Evolutionary conservation across 2,329 filamentous ascomycete species (phyloP), one percentile per base, ranked within the genome.

Genomic region (Fusarium sp.): DNA sequence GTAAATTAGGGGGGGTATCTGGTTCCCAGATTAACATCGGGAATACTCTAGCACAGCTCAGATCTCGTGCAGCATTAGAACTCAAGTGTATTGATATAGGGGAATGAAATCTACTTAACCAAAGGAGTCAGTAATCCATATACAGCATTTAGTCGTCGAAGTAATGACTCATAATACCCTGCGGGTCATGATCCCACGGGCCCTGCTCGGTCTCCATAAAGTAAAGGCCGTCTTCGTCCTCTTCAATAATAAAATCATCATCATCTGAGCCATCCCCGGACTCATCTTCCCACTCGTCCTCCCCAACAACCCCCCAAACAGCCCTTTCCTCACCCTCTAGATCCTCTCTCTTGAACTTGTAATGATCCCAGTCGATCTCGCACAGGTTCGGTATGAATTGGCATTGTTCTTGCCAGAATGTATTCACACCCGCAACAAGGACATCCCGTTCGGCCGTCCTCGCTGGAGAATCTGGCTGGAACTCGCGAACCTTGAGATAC

Each of bases 261-360:
- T 58, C 57, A 17, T 57, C 41, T 9, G 41, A 40, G 7, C 22
- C 57, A 6, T n/a, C 14, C 7, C 13, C 46, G 19, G 61, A 64
- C 4, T 67, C 64, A 15, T 67, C 65, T 23, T 68, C 65, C 65
- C 65, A 67, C 8, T 68, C 54, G 0, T 67, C 65, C 25, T 67
- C 65, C 2, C 61, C 60, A 22, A 52, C 20, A 15, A 67, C 46
- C 6, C 25, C 35, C 65, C 65, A 67, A 5, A 67, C 46, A 20
- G 54, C 54, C 9, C 52, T 65, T 1, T 68, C 46, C 8, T 67
- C 65, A 0, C 46, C 57, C 10, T 62, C 58, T 7, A 67, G 56
- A 13, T 65, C 33, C 22, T 65, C 17, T 6, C 65, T 46, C n/a
- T 58, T 45, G n/a, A 67, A 68, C 7, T 43, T 50, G 39, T 68